Evolutionary conservation across 805 yeast genomes (phyloP).

Genomic region (Cyberlindnera xishuangbannaensis): DNA sequence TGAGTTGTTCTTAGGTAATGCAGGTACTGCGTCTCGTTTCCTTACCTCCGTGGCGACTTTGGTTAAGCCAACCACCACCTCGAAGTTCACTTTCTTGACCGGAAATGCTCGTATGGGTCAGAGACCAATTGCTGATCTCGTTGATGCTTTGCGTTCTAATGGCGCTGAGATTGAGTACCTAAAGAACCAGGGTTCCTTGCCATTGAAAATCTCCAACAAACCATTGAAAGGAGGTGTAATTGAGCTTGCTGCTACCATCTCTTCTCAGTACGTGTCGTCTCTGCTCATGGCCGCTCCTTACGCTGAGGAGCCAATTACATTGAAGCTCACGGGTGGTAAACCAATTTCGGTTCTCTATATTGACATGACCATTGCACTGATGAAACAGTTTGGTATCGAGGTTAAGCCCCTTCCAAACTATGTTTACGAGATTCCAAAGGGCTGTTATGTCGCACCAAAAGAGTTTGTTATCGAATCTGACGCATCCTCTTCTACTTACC

Average conservation of each 20-base stretch:
- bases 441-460: slow-evolving; percentile 69
- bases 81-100: slow-evolving; percentile 58
- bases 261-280: slow-evolving; percentile 96
- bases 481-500: slow-evolving; percentile 97
- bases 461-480: slow-evolving; percentile 92
- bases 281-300: slow-evolving; percentile 97
- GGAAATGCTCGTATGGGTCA: slow-evolving; percentile 98
- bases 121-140: slow-evolving; percentile 94
- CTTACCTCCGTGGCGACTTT: slow-evolving; percentile 89
- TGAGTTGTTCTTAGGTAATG: slow-evolving; percentile 86
- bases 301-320: slow-evolving; percentile 81
- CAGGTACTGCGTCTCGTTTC: slow-evolving; percentile 97
- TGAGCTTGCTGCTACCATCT: slow-evolving; percentile 91
- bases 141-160: slow-evolving; percentile 78
- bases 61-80: slow-evolving; percentile 43
- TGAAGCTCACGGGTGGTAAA: slow-evolving; percentile 89
- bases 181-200: slow-evolving; percentile 77
- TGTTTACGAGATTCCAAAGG: slow-evolving; percentile 89
- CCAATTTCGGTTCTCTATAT: slow-evolving; percentile 95
- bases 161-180: slow-evolving; percentile 72
- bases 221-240: slow-evolving; percentile 86
- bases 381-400: slow-evolving; percentile 79
- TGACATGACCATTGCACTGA: slow-evolving; percentile 95
- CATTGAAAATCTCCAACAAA: slow-evolving; percentile 67
- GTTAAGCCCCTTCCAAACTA: slow-evolving; percentile 74